Conservation (phyloP, 2,329 filamentous ascomycete species). For the Claviceps arundinis region DNA sequence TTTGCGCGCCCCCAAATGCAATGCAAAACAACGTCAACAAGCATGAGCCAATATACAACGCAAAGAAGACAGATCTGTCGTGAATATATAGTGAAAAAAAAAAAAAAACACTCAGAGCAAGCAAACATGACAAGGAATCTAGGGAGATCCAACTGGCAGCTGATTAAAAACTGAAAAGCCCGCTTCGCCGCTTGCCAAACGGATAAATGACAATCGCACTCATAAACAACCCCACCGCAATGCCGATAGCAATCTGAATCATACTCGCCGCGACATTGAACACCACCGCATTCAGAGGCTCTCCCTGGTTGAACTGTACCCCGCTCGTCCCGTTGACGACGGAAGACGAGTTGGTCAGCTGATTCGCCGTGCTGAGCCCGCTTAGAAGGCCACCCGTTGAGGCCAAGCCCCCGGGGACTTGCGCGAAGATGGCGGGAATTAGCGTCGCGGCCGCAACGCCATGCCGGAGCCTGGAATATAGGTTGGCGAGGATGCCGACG, state of each 20-base stretch:
- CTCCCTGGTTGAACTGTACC: slow-evolving; percentile 11
- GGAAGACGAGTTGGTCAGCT: slow-evolving; percentile 25
- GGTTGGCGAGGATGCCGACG: slow-evolving; percentile 64
- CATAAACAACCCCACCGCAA: slow-evolving; percentile 36
- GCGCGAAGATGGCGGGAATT: slow-evolving; percentile 34
- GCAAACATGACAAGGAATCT: background rate
- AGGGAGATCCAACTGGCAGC: too few relatives aligned
- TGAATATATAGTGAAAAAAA: too few relatives aligned
- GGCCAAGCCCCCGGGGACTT: slow-evolving; percentile 34
- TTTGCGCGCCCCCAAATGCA: too few relatives aligned
- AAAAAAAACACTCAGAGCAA: background rate
- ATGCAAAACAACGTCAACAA: too few relatives aligned
- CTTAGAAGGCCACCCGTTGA: slow-evolving; percentile 33
- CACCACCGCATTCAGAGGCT: slow-evolving; percentile 22
- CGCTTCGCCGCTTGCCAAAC: slow-evolving; percentile 34
- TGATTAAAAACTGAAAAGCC: slow-evolving; percentile 32
- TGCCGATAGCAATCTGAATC: slow-evolving; percentile 40
- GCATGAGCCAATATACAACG: too few relatives aligned
- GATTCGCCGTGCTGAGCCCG: slow-evolving; percentile 30
- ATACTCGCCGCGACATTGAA: slow-evolving; percentile 35
- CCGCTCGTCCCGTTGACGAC: slow-evolving; percentile 22
- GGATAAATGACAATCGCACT: slow-evolving; percentile 36
- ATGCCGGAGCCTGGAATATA: slow-evolving; percentile 51
- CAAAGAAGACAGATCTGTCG: too few relatives aligned
- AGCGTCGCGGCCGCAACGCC: slow-evolving; percentile 36